Evolutionary conservation across 2,329 filamentous ascomycete species (phyloP).

Genomic region (Rhinocladiella mackenziei): DNA sequence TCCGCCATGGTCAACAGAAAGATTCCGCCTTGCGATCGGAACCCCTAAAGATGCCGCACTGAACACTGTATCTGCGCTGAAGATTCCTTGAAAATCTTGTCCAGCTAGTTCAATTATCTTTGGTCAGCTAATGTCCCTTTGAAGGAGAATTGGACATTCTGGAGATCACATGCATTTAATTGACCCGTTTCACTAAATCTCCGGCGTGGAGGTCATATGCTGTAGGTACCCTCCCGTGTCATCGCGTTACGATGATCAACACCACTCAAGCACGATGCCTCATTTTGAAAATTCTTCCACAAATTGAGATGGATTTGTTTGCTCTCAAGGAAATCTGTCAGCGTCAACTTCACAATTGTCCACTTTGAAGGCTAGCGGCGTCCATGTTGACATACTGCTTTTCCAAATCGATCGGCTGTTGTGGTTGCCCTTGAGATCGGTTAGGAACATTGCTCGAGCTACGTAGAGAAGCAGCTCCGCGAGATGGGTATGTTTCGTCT

Average conservation of each 20-base stretch:
- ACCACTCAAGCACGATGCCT: too few relatives aligned
- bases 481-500: slow-evolving; percentile 13
- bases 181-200: slow-evolving; percentile 17
- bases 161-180: neutral
- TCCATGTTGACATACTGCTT: neutral
- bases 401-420: too few relatives aligned
- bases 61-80: too few relatives aligned
- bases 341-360: neutral
- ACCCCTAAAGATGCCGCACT: too few relatives aligned
- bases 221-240: slow-evolving; percentile 22
- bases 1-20: too few relatives aligned
- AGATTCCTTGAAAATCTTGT: too few relatives aligned
- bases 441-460: neutral
- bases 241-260: too few relatives aligned
- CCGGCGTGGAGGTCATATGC: slow-evolving; percentile 5
- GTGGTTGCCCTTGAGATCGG: neutral
- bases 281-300: too few relatives aligned
- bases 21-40: neutral
- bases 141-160: neutral
- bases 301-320: too few relatives aligned
- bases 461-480: slow-evolving; percentile 6
- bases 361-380: neutral
- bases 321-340: neutral
- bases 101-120: too few relatives aligned
- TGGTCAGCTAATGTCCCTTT: too few relatives aligned